Conservation (phyloP, 2,329 filamentous ascomycete genomes). For the Arthrobotrys sinensis region DNA sequence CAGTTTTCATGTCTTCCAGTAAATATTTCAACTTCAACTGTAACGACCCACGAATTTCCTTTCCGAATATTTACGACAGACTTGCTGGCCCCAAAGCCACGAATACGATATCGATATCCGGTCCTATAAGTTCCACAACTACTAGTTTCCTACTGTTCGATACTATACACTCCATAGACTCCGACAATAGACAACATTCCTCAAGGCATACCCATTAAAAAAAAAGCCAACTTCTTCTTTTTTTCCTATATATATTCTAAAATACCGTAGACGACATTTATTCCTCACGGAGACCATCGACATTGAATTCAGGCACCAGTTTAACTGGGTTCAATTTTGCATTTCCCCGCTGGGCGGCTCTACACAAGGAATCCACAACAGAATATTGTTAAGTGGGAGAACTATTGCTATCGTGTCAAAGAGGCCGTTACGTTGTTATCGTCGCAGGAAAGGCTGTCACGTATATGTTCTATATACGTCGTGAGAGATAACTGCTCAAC, state of each 20-base stretch:
- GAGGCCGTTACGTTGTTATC: background rate
- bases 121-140: background rate
- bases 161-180: conserved; percentile 13
- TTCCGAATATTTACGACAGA: conserved; percentile 46
- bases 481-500: conserved; percentile 21
- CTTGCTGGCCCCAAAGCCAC: conserved; percentile 28
- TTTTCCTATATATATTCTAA: conserved; percentile 9
- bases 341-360: conserved; percentile 18
- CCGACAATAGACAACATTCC: conserved; percentile 21
- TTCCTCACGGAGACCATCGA: conserved; percentile 15
- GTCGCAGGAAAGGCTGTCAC: background rate
- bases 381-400: background rate
- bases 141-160: conserved; percentile 12
- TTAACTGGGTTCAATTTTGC: background rate
- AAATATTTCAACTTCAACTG: conserved; percentile 39
- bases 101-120: conserved; percentile 31
- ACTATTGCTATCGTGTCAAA: conserved; percentile 3
- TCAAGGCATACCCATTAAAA: conserved; percentile 16
- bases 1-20: conserved; percentile 50
- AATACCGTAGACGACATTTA: conserved; percentile 13
- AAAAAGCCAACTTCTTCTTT: background rate
- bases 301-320: background rate
- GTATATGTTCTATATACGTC: conserved; percentile 49
- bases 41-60: conserved; percentile 59
- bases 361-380: background rate